phyloP scores from a whole-genome alignment of 2,329 filamentous ascomycete species.

The Ascosphaera aggregata region DNA sequence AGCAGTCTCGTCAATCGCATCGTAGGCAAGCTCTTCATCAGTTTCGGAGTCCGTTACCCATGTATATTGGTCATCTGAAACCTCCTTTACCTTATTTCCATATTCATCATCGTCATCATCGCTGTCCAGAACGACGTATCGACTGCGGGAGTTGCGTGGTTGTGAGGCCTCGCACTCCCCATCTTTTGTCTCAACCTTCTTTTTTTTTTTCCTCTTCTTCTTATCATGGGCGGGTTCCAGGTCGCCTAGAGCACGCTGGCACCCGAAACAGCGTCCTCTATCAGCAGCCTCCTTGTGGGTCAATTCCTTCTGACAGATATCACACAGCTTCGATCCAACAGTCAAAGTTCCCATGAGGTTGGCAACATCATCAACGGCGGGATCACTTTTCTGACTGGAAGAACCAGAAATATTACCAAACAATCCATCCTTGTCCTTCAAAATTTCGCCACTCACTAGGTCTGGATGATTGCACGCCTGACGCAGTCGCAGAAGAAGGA shows the following conservation, averaged over 20 bases:
- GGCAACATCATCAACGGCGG: slow-evolving; percentile 60
- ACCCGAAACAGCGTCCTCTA: slow-evolving; percentile 46
- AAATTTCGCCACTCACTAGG: slow-evolving; percentile 62
- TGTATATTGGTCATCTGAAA: slow-evolving; percentile 41
- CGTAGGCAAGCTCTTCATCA: slow-evolving; percentile 11
- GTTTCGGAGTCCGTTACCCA: slow-evolving; percentile 38
- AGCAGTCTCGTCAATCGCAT: too few relatives aligned
- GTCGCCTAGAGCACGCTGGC: slow-evolving; percentile 47
- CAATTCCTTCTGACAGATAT: slow-evolving; percentile 55
- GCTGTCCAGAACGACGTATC: slow-evolving; percentile 26
- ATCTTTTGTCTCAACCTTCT: slow-evolving; percentile 13
- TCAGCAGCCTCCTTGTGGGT: slow-evolving; percentile 28
- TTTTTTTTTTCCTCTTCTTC: slow-evolving; percentile 18
- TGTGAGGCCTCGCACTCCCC: slow-evolving; percentile 9
- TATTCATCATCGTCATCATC: slow-evolving; percentile 44
- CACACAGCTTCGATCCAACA: slow-evolving; percentile 54
- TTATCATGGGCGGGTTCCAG: slow-evolving; percentile 19
- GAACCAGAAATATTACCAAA: slow-evolving; percentile 33
- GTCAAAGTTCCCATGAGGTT: slow-evolving; percentile 70
- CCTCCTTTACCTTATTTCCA: too few relatives aligned
- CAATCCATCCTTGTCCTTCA: slow-evolving; percentile 69
- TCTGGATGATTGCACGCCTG: slow-evolving; percentile 91
- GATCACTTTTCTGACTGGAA: slow-evolving; percentile 27
- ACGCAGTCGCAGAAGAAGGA: slow-evolving; percentile 76
- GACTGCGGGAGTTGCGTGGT: slow-evolving; percentile 14